These are phyloP conservation scores for Starmerella potacharoeniae DNA, from an alignment of 805 yeast genomes.

Conservation along the genomic window DNA sequence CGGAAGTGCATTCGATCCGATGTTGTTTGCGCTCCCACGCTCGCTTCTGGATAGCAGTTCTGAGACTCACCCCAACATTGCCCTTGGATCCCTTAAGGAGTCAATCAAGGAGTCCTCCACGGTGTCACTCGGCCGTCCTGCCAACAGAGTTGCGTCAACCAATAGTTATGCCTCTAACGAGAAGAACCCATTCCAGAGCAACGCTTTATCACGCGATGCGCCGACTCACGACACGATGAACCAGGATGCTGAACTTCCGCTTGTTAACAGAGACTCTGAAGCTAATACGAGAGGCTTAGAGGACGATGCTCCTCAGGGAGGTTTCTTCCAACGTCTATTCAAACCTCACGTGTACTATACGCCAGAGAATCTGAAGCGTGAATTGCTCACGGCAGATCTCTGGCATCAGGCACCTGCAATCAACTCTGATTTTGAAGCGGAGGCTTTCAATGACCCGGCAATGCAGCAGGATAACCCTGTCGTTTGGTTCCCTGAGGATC, in stretches of 20 bases:
- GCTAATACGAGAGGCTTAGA: neutral
- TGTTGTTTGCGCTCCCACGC: conserved; percentile 35
- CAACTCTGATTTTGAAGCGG: conserved; percentile 37
- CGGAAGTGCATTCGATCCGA: conserved; percentile 51
- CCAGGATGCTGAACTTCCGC: neutral
- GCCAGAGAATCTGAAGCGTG: conserved; percentile 23
- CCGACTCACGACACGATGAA: neutral
- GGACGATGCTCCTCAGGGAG: conserved; percentile 5
- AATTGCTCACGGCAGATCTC: conserved; percentile 23
- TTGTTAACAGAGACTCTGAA: conserved; percentile 19
- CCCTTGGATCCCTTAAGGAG: neutral
- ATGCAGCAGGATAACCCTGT: conserved; percentile 55
- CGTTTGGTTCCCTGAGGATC: conserved; percentile 90
- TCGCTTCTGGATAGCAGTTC: conserved; percentile 20
- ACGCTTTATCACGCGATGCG: neutral
- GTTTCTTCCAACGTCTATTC: conserved; percentile 39
- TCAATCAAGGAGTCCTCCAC: neutral
- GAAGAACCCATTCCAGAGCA: neutral
- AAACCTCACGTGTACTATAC: conserved; percentile 45
- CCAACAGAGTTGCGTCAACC: neutral
- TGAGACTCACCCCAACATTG: neutral
- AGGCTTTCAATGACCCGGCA: conserved; percentile 71
- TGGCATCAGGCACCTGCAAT: conserved; percentile 22
- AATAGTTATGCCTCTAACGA: neutral
- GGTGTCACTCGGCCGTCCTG: neutral